Conservation (phyloP, 2,329 filamentous ascomycete species). For the Clarireedia monteithiana region DNA sequence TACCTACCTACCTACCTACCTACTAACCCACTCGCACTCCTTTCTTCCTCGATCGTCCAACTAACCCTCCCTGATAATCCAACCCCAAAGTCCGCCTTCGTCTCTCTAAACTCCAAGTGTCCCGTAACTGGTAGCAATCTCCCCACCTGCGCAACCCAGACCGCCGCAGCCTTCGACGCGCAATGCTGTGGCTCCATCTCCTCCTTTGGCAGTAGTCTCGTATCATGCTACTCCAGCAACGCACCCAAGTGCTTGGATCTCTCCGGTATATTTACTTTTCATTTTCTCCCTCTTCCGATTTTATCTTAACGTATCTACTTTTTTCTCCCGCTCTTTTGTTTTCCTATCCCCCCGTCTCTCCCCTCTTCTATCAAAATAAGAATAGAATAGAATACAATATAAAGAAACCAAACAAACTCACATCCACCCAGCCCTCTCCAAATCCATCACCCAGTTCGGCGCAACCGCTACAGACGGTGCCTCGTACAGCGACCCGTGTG, state of each 20-base stretch:
- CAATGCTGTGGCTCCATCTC: not conserved
- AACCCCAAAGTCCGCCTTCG: constrained; percentile 2
- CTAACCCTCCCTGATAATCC: not conserved
- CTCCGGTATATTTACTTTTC: not conserved
- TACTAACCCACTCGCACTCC: no score
- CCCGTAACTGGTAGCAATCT: not conserved
- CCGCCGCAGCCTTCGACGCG: not conserved
- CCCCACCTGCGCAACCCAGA: not conserved
- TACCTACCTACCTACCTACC: no score
- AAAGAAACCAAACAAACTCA: no score
- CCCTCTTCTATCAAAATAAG: not conserved
- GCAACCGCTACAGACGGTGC: not conserved
- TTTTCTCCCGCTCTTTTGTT: no score
- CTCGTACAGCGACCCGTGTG: constrained; percentile 2
- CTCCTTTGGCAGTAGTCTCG: not conserved
- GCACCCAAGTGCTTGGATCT: constrained; percentile 2
- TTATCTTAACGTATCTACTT: not conserved
- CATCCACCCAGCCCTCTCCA: not conserved
- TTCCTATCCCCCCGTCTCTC: no score
- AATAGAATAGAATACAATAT: no score
- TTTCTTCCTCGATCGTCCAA: not conserved
- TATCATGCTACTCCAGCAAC: not conserved
- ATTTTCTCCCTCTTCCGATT: no score
- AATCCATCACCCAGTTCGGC: not conserved
- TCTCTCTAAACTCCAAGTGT: constrained; percentile 4